Conservation (phyloP, 2,329 filamentous ascomycete genomes). For the Botrytis fragariae region DNA sequence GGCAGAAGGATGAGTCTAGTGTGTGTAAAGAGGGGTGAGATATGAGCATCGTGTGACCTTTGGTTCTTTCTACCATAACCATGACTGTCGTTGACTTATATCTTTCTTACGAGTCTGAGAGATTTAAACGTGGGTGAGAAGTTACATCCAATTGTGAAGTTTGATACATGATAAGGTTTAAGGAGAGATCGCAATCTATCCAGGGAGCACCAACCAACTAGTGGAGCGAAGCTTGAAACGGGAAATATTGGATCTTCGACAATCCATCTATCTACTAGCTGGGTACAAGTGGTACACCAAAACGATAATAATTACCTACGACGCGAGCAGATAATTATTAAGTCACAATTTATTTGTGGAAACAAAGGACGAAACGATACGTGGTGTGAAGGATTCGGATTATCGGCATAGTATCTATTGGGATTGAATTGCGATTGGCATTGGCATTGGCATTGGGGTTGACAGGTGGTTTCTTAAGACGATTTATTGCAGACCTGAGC, state of each 20-base stretch:
- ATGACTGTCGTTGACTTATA: background rate
- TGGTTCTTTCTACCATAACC: background rate
- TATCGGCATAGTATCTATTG: background rate
- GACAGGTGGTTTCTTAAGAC: background rate
- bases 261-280: background rate
- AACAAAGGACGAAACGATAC: background rate
- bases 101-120: background rate
- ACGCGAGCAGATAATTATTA: background rate
- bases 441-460: background rate
- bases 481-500: background rate
- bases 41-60: background rate
- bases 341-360: background rate
- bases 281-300: background rate
- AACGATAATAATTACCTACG: background rate
- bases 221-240: slow-evolving; percentile 6
- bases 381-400: background rate
- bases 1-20: background rate
- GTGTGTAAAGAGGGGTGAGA: background rate
- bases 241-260: background rate
- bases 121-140: background rate
- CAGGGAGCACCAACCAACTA: background rate
- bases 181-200: background rate
- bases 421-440: background rate
- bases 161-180: background rate
- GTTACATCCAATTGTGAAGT: background rate